These are phyloP conservation scores for Oryza glumipatula DNA, from an alignment of 176 grass and related monocot genomes.

Conservation along the genomic window DNA sequence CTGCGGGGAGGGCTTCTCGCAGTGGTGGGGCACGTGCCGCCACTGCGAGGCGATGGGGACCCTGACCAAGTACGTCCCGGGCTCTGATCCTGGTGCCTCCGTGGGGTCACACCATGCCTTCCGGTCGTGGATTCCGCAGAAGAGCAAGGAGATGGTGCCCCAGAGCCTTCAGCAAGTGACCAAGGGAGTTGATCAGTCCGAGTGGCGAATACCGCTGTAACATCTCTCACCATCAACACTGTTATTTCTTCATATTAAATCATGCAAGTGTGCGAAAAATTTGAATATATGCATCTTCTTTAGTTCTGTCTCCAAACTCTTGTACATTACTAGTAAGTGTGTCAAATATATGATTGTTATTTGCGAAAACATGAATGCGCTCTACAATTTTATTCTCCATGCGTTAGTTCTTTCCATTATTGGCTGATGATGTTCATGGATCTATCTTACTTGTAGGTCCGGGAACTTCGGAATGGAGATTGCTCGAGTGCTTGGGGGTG, in stretches of 20 bases:
- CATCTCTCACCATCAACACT: constrained; percentile 8
- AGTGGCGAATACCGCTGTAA: constrained; percentile 90
- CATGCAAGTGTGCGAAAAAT: neutral
- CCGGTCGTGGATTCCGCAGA: constrained; percentile 65
- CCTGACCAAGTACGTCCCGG: constrained; percentile 10
- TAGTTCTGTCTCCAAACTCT: neutral
- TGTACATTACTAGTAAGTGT: neutral
- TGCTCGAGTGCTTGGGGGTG: constrained; percentile 82
- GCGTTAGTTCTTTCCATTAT: neutral
- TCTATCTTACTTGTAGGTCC: constrained; percentile 47
- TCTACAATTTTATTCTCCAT: neutral
- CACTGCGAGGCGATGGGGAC: constrained; percentile 37
- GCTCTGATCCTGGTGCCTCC: neutral
- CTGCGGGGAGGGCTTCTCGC: constrained; percentile 53
- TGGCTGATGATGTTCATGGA: neutral
- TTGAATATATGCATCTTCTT: neutral
- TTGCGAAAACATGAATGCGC: neutral
- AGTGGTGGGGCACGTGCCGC: constrained; percentile 84
- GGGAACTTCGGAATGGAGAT: constrained; percentile 81
- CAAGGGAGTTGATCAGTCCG: constrained; percentile 50
- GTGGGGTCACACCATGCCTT: constrained; percentile 46
- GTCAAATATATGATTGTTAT: neutral
- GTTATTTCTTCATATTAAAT: neutral
- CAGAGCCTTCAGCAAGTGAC: constrained; percentile 65
- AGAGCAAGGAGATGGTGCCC: constrained; percentile 51